phyloP scores from a whole-genome alignment of 1,284 basidiomycete genomes.

The Peniophora sp. region DNA sequence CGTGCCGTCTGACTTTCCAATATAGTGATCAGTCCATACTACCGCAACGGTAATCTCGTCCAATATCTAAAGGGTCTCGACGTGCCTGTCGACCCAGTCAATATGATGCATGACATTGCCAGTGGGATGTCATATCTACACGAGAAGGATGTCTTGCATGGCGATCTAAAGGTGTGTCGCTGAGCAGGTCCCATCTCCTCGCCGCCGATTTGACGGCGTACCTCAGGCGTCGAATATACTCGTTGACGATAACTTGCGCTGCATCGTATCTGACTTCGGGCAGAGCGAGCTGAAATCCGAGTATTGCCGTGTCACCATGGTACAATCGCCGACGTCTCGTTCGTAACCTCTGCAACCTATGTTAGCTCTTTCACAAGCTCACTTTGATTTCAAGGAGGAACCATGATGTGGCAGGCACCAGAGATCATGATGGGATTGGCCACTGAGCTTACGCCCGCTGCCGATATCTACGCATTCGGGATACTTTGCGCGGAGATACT shows the following conservation, averaged over 20 bases:
- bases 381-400: neutral
- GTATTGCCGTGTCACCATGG: conserved; percentile 50
- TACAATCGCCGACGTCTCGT: conserved; percentile 8
- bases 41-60: conserved; percentile 34
- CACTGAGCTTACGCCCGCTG: neutral
- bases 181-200: neutral
- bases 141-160: conserved; percentile 55
- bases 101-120: conserved; percentile 63
- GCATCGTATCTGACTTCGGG: conserved; percentile 73
- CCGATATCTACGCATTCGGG: neutral
- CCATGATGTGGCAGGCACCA: neutral
- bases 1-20: neutral
- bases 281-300: conserved; percentile 73
- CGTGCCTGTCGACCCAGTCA: conserved; percentile 36
- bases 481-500: neutral
- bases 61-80: conserved; percentile 35
- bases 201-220: neutral
- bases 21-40: conserved; percentile 50
- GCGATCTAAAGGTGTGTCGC: conserved; percentile 55
- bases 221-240: conserved; percentile 54
- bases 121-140: conserved; percentile 75
- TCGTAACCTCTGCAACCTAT: neutral
- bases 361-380: neutral
- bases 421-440: neutral
- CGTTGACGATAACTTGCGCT: conserved; percentile 55